Evolutionary conservation across 306 rosid genomes (phyloP).

Genomic region (Comarum palustre): DNA sequence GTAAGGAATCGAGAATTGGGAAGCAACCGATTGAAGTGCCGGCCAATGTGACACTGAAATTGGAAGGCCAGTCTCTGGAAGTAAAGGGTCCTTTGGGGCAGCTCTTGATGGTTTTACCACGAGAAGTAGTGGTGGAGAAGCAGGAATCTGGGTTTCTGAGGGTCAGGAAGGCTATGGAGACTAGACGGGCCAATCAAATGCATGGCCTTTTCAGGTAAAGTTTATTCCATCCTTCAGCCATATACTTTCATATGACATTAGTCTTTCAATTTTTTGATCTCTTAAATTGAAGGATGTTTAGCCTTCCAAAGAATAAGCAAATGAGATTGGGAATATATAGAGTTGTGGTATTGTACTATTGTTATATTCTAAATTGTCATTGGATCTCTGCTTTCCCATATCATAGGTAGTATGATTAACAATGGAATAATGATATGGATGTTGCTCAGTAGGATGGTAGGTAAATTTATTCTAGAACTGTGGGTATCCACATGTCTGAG

Average conservation of each 20-base stretch:
- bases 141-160: constrained; percentile 56
- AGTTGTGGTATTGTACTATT: constrained; percentile 7
- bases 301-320: background rate
- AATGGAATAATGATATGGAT: background rate
- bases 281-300: background rate
- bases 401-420: background rate
- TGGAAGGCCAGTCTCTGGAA: constrained; percentile 69
- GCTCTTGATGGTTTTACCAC: constrained; percentile 69
- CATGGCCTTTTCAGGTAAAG: constrained; percentile 88
- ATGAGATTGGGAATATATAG: background rate
- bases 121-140: constrained; percentile 67
- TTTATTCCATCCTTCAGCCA: constrained; percentile 21
- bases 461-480: background rate
- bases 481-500: background rate
- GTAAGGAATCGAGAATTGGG: constrained; percentile 94
- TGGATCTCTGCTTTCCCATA: background rate
- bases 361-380: background rate
- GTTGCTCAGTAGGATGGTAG: background rate
- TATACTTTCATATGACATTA: background rate
- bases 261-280: background rate
- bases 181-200: constrained; percentile 90
- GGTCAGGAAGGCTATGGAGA: constrained; percentile 68
- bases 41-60: constrained; percentile 59
- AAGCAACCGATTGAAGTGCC: constrained; percentile 83
- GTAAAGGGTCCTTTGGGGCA: constrained; percentile 94